Evolutionary conservation across 2,329 filamentous ascomycete species (phyloP).

Genomic region (Colletotrichum cereale): DNA sequence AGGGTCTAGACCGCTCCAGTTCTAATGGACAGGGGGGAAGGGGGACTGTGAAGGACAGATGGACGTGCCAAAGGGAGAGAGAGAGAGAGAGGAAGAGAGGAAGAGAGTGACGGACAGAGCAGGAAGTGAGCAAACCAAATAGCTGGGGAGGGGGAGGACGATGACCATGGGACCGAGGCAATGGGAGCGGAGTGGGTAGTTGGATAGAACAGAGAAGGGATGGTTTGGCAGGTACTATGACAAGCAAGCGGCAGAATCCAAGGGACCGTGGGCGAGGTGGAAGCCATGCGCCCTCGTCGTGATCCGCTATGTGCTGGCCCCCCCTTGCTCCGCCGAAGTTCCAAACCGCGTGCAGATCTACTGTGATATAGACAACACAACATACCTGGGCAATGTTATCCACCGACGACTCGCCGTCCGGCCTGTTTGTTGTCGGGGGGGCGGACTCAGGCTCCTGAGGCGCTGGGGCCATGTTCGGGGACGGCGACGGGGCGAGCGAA

Average conservation of each 20-base stretch:
- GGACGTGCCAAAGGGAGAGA: constrained; percentile 5
- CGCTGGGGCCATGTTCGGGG: constrained; percentile 39
- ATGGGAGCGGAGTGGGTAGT: constrained; percentile 18
- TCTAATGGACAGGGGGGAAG: constrained; percentile 5
- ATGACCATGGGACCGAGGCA: not conserved
- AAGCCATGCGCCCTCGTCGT: constrained; percentile 20
- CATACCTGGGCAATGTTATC: constrained; percentile 41
- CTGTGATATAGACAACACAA: constrained; percentile 31
- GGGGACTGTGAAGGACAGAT: constrained; percentile 11
- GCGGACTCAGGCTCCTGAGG: constrained; percentile 36
- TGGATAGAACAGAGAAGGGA: not conserved
- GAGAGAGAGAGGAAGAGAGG: not conserved
- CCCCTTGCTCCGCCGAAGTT: constrained; percentile 23
- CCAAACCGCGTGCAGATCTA: constrained; percentile 18
- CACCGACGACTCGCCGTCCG: constrained; percentile 35
- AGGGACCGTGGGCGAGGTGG: constrained; percentile 15
- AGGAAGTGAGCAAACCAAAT: not conserved
- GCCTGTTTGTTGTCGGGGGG: constrained; percentile 38
- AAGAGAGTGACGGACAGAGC: not conserved
- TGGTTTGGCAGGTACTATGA: not conserved
- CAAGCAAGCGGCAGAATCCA: not conserved
- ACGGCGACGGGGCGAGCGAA: constrained; percentile 31
- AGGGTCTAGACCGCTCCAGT: constrained; percentile 25
- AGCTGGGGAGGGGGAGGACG: not conserved
- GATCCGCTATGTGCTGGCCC: constrained; percentile 10